Evolutionary conservation across 805 yeast genomes (phyloP).

Genomic region (Nakazawaea holstii): DNA sequence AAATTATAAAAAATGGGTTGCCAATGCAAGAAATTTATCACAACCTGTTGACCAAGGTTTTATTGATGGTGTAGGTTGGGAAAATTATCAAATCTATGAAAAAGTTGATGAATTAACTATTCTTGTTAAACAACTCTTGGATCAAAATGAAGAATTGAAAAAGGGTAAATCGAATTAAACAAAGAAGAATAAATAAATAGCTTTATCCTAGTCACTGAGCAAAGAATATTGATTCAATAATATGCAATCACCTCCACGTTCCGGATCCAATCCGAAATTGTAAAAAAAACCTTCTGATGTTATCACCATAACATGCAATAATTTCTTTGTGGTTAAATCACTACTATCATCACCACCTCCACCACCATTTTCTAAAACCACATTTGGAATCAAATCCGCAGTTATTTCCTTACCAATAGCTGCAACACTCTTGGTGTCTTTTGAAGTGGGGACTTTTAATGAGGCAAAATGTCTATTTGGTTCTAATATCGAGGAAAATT

Average conservation of each 20-base stretch:
- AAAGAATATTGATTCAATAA: slow-evolving; percentile 67
- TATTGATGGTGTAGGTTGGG: slow-evolving; percentile 57
- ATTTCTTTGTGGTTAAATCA: slow-evolving; percentile 16
- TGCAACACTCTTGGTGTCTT: slow-evolving; percentile 40
- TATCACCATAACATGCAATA: slow-evolving; percentile 65
- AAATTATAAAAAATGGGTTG: slow-evolving; percentile 42
- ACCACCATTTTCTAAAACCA: slow-evolving; percentile 14
- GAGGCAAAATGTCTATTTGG: slow-evolving; percentile 94
- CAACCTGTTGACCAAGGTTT: slow-evolving; percentile 60
- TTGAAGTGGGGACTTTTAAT: slow-evolving; percentile 36
- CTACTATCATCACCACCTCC: slow-evolving; percentile 17
- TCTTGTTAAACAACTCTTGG: slow-evolving; percentile 33
- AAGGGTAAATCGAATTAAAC: slow-evolving; percentile 10
- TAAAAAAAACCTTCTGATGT: slow-evolving; percentile 85
- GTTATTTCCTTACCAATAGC: slow-evolving; percentile 36
- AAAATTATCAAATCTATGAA: slow-evolving; percentile 46
- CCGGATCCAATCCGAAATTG: slow-evolving; percentile 81
- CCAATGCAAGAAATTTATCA: slow-evolving; percentile 40
- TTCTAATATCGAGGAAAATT: slow-evolving; percentile 81
- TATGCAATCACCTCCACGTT: slow-evolving; percentile 91
- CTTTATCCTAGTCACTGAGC: slow-evolving; percentile 6
- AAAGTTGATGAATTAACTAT: slow-evolving; percentile 43
- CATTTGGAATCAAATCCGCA: slow-evolving; percentile 19
- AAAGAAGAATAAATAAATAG: slow-evolving; percentile 16
- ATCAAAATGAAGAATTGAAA: slow-evolving; percentile 19